A percentile compares a stretch with the other conserved stretches of the same genome.
These are phyloP conservation scores for Talaromyces funiculosus DNA, from an alignment of 2,329 filamentous ascomycete genomes.

Conservation along the genomic window DNA sequence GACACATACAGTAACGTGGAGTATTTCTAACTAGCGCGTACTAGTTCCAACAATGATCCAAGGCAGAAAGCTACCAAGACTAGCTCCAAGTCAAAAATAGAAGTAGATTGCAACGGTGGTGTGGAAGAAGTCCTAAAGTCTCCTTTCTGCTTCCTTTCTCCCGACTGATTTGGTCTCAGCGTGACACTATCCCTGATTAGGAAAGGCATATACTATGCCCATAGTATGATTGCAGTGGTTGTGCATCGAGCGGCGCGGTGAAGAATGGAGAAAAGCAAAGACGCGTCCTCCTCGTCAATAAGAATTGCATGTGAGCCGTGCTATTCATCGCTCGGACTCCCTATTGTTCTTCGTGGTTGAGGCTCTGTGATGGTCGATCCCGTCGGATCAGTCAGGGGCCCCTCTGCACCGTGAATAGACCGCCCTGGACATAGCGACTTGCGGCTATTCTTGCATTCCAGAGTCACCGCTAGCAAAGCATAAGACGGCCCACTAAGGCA, in stretches of 20 bases:
- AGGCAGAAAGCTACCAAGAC: neutral
- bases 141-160: neutral
- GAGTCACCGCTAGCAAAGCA: neutral
- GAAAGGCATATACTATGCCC: neutral
- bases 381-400: neutral
- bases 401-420: neutral
- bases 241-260: neutral
- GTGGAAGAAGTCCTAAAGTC: neutral
- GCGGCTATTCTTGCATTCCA: neutral
- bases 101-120: neutral
- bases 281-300: too few relatives aligned
- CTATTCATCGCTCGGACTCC: neutral
- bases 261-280: neutral
- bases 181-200: neutral
- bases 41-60: neutral
- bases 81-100: neutral
- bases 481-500: neutral
- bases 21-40: neutral
- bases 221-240: neutral
- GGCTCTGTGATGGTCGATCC: constrained; percentile 2
- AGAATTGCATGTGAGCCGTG: neutral
- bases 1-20: neutral
- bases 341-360: neutral
- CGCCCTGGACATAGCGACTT: neutral
- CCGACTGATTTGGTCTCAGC: neutral